These are phyloP conservation scores for Kazachstania taianensis DNA, from an alignment of 805 yeast genomes.

Conservation along the genomic window DNA sequence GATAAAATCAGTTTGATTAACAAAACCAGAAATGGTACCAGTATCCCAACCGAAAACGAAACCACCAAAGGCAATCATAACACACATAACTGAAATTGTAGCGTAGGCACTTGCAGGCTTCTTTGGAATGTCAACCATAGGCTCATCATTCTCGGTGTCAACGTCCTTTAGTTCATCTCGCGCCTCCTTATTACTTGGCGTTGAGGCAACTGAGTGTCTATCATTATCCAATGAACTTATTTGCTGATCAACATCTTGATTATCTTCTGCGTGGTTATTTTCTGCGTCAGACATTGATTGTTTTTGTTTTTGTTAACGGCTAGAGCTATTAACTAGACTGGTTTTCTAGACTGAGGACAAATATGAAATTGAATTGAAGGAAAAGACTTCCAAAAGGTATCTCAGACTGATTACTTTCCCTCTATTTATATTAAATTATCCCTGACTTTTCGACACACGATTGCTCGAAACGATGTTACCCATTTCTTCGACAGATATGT, in stretches of 20 bases:
- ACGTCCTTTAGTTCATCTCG: constrained; percentile 15
- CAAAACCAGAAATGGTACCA: constrained; percentile 67
- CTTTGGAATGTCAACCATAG: constrained; percentile 20
- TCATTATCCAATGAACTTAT: constrained; percentile 14
- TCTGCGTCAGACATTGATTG: no score
- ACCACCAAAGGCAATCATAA: constrained; percentile 27
- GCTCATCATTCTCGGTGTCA: constrained; percentile 1
- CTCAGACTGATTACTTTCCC: no score
- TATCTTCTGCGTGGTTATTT: no score
- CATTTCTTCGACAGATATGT: no score
- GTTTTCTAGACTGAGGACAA: no score
- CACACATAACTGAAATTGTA: constrained; percentile 27
- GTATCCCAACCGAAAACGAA: constrained; percentile 62
- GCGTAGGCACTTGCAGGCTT: constrained; percentile 31
- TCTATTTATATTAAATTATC: no score
- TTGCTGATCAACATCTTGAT: constrained; percentile 4
- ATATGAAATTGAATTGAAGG: no score
- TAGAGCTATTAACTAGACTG: no score
- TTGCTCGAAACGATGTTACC: no score
- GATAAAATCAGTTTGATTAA: constrained; percentile 48
- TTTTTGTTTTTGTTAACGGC: no score
- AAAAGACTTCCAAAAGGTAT: no score
- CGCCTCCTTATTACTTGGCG: constrained; percentile 26
- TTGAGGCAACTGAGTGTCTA: constrained; percentile 16
- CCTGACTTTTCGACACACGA: no score